Evolutionary conservation across 495 filamentous ascomycete species (phyloP), one percentile per base, ranked within the genome.

Genomic region (Barbatosphaeria neglecta): DNA sequence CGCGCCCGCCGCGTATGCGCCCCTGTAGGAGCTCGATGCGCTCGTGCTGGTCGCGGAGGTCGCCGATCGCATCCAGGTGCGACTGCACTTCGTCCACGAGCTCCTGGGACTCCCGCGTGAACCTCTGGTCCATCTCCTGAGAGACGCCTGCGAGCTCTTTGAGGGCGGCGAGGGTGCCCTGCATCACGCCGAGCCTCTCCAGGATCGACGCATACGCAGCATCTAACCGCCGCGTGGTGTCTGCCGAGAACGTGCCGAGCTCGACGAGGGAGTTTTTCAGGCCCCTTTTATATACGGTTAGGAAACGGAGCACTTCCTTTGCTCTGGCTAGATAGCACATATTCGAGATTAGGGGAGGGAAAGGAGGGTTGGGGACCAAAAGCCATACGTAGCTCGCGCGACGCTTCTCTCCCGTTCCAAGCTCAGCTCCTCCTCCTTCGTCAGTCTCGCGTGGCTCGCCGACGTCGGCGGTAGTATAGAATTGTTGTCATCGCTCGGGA

Each of bases 131-230:
- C 10, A 92, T 66, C 40, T 75, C 62, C 15, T 72, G 66, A 8
- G 80, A 83, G 22, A 77, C 74, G 7, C 66, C 68, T 1, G 82
- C 78, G 4, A 96, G 75, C 42, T 85, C 77, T 49, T 84, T 80
- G 17, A 96, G 74, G 4, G 72, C 77, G 1, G 66, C 50, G 19
- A 94, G 76, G 2, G 82, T 87, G 43, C 73, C 68, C 43, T 82
- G 80, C 25, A 96, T 67, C 0, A 77, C 63, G 37, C 77, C 73
- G 24, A 90, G 70, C 48, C 84, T 90, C 57, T 90, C 83, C 15
- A 92, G 70, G 5, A 96, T 72, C 4, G 83, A 80, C 55, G 90
- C 89, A 66, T 94, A 94, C 0, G 83, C 88, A 53, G 84, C 83
- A 56, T 94, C 87, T n/a, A 96, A 74, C 38, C 77, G 77, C 50